Conservation (phyloP, 768 basidiomycete genomes). For the Leccinum rimulosum region DNA sequence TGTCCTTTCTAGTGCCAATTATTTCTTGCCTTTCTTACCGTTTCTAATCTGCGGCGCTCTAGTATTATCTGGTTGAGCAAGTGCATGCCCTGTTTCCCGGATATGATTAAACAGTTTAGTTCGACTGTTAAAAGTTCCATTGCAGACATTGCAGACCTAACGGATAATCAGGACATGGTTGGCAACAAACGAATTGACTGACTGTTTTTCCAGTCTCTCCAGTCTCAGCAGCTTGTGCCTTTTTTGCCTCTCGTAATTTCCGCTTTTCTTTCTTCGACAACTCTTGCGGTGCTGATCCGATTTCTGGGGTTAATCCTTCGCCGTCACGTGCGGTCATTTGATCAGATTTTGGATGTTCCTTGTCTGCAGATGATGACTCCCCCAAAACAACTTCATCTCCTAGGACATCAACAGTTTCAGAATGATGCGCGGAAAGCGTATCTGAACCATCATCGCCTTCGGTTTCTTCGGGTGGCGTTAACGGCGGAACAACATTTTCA, state of each 20-base stretch:
- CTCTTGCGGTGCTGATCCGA: constrained; percentile 18
- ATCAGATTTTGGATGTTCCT: constrained; percentile 1
- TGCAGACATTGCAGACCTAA: constrained; percentile 68
- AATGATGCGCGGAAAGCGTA: not conserved
- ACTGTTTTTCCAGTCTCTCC: not conserved
- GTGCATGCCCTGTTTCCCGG: constrained; percentile 66
- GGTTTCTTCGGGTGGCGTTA: constrained; percentile 10
- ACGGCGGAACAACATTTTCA: constrained; percentile 12
- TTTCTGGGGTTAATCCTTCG: not conserved
- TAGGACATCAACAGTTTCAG: not conserved
- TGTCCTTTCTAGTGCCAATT: constrained; percentile 6
- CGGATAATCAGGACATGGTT: constrained; percentile 8
- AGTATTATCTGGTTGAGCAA: constrained; percentile 38
- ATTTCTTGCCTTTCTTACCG: constrained; percentile 30
- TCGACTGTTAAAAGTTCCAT: constrained; percentile 57
- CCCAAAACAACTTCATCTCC: constrained; percentile 10
- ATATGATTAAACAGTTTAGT: constrained; percentile 78
- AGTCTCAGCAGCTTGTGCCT: constrained; percentile 31
- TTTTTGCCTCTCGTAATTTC: constrained; percentile 73
- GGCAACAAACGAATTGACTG: constrained; percentile 2
- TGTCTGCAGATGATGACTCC: constrained; percentile 6
- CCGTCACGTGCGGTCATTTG: constrained; percentile 4
- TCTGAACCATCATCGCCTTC: constrained; percentile 6
- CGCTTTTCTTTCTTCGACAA: constrained; percentile 82
- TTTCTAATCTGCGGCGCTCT: constrained; percentile 32